Conservation (phyloP, 1,284 basidiomycete species). For the Microbotryomycetes sp. region DNA sequence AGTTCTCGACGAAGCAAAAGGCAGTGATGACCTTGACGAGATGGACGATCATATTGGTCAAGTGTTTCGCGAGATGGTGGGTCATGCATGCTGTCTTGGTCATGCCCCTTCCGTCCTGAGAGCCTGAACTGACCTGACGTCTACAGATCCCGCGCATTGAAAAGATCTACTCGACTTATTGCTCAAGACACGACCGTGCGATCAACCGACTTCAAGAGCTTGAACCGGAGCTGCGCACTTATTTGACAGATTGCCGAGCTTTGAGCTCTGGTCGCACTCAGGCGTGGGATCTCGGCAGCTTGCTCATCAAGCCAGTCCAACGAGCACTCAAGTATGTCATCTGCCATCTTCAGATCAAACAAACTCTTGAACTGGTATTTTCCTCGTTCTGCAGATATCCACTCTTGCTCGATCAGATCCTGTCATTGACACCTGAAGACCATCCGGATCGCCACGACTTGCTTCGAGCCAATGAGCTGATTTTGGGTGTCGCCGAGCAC, state of each 20-base stretch:
- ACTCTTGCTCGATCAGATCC: slow-evolving; percentile 43
- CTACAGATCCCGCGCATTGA: slow-evolving; percentile 41
- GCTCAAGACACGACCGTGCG: slow-evolving; percentile 43
- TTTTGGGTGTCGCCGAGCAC: slow-evolving; percentile 44
- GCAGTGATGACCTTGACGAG: slow-evolving; percentile 12
- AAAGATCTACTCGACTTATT: slow-evolving; percentile 43
- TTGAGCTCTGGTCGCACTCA: slow-evolving; percentile 38
- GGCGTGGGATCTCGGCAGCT: slow-evolving; percentile 45
- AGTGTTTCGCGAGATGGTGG: slow-evolving; percentile 41
- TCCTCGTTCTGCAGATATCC: slow-evolving; percentile 39
- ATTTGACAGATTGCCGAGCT: slow-evolving; percentile 42
- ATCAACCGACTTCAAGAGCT: slow-evolving; percentile 43
- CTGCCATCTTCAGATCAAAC: no score
- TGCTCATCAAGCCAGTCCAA: slow-evolving; percentile 47
- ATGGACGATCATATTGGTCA: slow-evolving; percentile 39
- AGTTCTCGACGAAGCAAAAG: slow-evolving; percentile 36
- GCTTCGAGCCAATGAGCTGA: slow-evolving; percentile 38
- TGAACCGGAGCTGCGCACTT: slow-evolving; percentile 34
- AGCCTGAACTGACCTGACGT: no score
- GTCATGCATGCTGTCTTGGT: background rate
- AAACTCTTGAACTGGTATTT: background rate
- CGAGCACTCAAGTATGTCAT: slow-evolving; percentile 38
- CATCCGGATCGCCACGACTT: slow-evolving; percentile 41
- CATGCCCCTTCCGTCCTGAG: background rate
- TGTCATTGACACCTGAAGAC: slow-evolving; percentile 37